Evolutionary conservation across 129 eudicot species (phyloP), one percentile per base, ranked within the genome.

Genomic region (Centrapalus pauciflorus): DNA sequence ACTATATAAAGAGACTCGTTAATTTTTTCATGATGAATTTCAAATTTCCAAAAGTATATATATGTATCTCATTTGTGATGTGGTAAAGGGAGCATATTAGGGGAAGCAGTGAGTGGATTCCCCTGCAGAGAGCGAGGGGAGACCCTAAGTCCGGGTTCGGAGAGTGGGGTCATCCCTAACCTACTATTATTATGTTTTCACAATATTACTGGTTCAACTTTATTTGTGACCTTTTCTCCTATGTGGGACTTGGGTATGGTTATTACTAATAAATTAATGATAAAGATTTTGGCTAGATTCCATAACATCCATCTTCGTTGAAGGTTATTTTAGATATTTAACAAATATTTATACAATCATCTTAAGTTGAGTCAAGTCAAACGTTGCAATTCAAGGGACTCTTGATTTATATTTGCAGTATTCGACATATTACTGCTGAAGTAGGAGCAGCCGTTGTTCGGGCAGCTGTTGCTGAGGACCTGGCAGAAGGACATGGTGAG

Each of bases 381-480:
- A 59, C 16, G 0, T 59, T 30, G 45, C 45, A 33, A 59, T 35
- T 9, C 14, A 21, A 63, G 51, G 25, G 66, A 57, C 30, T 56
- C 9, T 29, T 61, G 76, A 17, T 69, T 32, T 29, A 25, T 61
- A n/a, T 29, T 67, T 85, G 74, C 88, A 94, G 99, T 61, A 94
- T 94, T 66, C 76, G 99, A 76, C 85, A 94, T 61, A 94, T 94
- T 58, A 94, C 99, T 40, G 95, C 99, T 19, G 95, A 94, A 75
- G 99, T 94, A 43, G 99, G 90, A 74, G 95, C 97, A 61, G 95
- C 97, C 3, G 96, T 94, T 55, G 23, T 94, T 55, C 76, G 79
- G 57, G 86, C 91, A 46, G 99, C 97, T 55, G 85, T 89, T 64
- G 93, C 82, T 56, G 97, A 84, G 76, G 95, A 79, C n/a, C 76